These are phyloP conservation scores for Aphanomyces cochlioides DNA, from an alignment of 352 stramenopile genomes.

Conservation along the genomic window DNA sequence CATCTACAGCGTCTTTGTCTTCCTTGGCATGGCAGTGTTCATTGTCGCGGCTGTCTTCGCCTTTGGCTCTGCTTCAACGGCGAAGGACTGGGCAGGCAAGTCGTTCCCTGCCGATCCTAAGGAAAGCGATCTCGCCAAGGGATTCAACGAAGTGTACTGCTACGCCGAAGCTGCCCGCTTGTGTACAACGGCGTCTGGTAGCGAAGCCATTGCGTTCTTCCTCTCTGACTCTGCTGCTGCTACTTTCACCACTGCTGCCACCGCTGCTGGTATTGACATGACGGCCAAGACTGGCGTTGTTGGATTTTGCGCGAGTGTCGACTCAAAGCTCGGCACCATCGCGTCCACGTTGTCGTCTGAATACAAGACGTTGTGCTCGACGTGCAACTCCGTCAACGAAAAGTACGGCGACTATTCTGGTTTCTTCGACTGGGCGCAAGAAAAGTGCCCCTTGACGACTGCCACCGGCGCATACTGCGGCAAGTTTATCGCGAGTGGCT, in stretches of 20 bases:
- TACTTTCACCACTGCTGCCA: slow-evolving; percentile 29
- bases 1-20: slow-evolving; percentile 52
- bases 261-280: slow-evolving; percentile 39
- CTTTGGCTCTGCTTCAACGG: slow-evolving; percentile 44
- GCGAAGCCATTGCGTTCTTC: slow-evolving; percentile 54
- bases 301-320: slow-evolving; percentile 50
- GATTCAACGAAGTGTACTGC: slow-evolving; percentile 83
- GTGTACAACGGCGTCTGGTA: slow-evolving; percentile 54
- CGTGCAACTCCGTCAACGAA: slow-evolving; percentile 40
- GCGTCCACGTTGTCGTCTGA: not conserved
- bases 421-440: slow-evolving; percentile 71
- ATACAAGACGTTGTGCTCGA: slow-evolving; percentile 40
- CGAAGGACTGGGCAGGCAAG: slow-evolving; percentile 41
- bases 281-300: slow-evolving; percentile 52
- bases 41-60: slow-evolving; percentile 43
- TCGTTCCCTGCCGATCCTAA: slow-evolving; percentile 49
- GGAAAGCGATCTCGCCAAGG: slow-evolving; percentile 46
- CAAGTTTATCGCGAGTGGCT: slow-evolving; percentile 43
- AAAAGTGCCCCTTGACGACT: slow-evolving; percentile 59
- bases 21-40: slow-evolving; percentile 63
- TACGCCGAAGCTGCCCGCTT: slow-evolving; percentile 46
- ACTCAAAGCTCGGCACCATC: slow-evolving; percentile 17
- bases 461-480: slow-evolving; percentile 58
- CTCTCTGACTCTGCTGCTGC: slow-evolving; percentile 36
- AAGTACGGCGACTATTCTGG: slow-evolving; percentile 42